Evolutionary conservation across 1,139 yeast species (phyloP).

Genomic region (Nakaseomyces nivariensis): DNA sequence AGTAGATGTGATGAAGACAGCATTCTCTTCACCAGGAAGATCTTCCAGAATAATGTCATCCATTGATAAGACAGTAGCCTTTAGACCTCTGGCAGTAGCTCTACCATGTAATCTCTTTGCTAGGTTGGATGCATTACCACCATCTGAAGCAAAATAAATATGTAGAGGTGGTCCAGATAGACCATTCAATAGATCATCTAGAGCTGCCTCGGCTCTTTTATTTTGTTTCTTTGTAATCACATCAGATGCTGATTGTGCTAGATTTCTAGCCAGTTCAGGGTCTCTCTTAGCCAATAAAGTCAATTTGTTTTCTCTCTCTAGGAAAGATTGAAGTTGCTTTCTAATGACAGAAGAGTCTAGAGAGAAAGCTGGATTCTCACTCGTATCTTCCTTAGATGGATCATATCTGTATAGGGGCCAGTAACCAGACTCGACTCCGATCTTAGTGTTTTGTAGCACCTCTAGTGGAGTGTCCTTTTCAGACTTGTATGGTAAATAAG

Average conservation of each 20-base stretch:
- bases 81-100: conserved; percentile 79
- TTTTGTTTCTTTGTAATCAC: conserved; percentile 53
- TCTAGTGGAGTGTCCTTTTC: conserved; percentile 65
- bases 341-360: conserved; percentile 78
- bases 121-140: conserved; percentile 81
- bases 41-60: conserved; percentile 80
- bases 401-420: conserved; percentile 92
- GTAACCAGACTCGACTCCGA: conserved; percentile 84
- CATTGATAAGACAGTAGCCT: conserved; percentile 68
- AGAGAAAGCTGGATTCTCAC: conserved; percentile 49
- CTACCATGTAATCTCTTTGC: conserved; percentile 78
- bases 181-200: conserved; percentile 67
- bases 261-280: conserved; percentile 71
- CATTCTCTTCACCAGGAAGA: conserved; percentile 68
- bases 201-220: conserved; percentile 67
- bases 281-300: conserved; percentile 60
- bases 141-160: conserved; percentile 87
- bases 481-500: conserved; percentile 68
- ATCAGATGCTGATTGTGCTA: conserved; percentile 53
- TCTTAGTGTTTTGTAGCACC: conserved; percentile 76
- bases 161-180: conserved; percentile 90
- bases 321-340: conserved; percentile 64
- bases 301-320: conserved; percentile 83
- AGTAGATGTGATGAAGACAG: conserved; percentile 76
- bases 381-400: conserved; percentile 40